Evolutionary conservation across 176 grass and related monocot species (phyloP), one percentile per base, ranked within the genome.

Genomic region (Carex parvula): DNA sequence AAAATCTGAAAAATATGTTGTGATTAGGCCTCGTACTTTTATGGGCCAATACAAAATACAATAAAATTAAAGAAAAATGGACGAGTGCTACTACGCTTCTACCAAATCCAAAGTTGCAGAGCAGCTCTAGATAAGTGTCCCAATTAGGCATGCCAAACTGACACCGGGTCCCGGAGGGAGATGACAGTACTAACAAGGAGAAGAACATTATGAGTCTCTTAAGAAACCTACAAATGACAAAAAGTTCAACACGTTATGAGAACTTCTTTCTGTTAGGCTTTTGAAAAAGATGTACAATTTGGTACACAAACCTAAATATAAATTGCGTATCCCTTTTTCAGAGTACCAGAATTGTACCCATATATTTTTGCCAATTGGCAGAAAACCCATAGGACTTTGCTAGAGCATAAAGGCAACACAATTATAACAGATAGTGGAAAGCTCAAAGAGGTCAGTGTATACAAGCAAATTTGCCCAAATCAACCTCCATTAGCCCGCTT

Each of bases 11-110:
- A 81, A 63, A 81, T 42, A 30, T 52, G 41, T 46, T 69, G 42
- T 55, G 60, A 83, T 66, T 10, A 52, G 76, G 81, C 81, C 81
- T 54, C 48, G 37, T 83, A 83, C 81, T 68, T 81, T 81, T 32
- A 83, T 52, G 42, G 60, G 60, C 81, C 81, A 52, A 67, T 66
- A 68, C 81, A 68, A 69, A 83, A 83, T 83, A 83, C 62, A 83
- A 69, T 35, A 66, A 68, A 83, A 83, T 63, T 64, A 39, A 81
- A 52, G 58, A 63, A 66, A 26, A 68, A 83, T 37, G 16, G 62
- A 17, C 21, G 61, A 69, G 22, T 22, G 24, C 59, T 75, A 29
- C 42, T 44, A 44, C 70, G 26, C 71, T 78, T 78, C 73, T 66
- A 83, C 60, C 16, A 83, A 65, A 83, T 66, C 61, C 81, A 83